Percentiles rank a stretch among this genome's conserved stretches.
phyloP scores from a whole-genome alignment of 1,139 yeast genomes.

The Taphrina deformans region DNA sequence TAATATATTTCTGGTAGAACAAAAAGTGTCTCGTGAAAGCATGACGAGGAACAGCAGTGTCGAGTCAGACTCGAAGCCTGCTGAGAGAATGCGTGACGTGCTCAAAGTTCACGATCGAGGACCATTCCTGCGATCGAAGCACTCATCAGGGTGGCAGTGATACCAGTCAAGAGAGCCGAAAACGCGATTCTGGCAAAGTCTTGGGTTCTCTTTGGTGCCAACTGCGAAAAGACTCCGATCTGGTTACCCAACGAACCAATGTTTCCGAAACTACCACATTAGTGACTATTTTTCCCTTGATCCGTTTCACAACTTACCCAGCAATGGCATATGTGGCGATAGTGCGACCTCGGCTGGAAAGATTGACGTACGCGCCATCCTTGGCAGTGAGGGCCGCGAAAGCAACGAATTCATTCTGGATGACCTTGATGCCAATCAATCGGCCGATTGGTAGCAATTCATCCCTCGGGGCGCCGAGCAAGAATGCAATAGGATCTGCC shows the following conservation, averaged over 20 bases:
- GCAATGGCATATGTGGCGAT: conserved; percentile 61
- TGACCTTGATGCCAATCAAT: conserved; percentile 60
- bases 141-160: conserved; percentile 58
- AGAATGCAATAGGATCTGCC: conserved; percentile 55
- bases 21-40: no score
- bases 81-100: no score
- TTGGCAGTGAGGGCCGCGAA: conserved; percentile 50
- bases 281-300: no score
- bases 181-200: conserved; percentile 55
- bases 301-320: neutral
- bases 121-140: conserved; percentile 73
- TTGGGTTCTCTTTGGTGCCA: conserved; percentile 57
- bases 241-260: conserved; percentile 66
- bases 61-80: no score
- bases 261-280: conserved; percentile 61
- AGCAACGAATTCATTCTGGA: conserved; percentile 67
- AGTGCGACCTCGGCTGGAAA: conserved; percentile 58
- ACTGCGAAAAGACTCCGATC: conserved; percentile 61
- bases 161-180: conserved; percentile 58
- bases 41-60: no score
- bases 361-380: conserved; percentile 52
- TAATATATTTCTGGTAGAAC: no score
- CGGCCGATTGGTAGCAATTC: conserved; percentile 57
- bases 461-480: conserved; percentile 61
- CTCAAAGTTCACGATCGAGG: conserved; percentile 44